Base-by-base conservation (phyloP, 1,284 basidiomycete species). In the Butyriboletus appendiculatus region DNA sequence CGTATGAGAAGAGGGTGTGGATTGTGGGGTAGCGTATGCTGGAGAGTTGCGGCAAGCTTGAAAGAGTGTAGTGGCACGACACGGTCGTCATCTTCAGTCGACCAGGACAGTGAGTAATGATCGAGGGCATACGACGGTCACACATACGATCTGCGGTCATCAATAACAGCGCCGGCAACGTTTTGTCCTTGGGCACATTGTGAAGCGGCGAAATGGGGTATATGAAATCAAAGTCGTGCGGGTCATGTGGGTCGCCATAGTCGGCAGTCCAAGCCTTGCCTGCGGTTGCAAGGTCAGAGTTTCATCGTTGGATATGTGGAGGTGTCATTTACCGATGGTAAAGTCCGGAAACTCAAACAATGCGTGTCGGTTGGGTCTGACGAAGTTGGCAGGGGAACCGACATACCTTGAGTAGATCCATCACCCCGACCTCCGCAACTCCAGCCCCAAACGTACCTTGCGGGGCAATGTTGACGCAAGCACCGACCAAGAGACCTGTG, bases 141-240 rank as follows among this genome's bases (percentile, higher is more conserved):
- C 32, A 77, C 86, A 57, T 66, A 90, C 86, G 90, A 67, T 92
- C 91, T 18, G 87, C 90, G 9, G 90, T 92, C 61, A 89, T 72
- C 22, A 93, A 74, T 57, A 93, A 70, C 22, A 78, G 76, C 0
- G 91, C 84, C 1, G 91, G 91, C 35, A 90, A 74, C 1, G 76
- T 70, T 63, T 76, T 84, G 62, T 85, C 75, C 33, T 73, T 75
- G 37, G 84, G 79, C 16, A 92, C 76, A 59, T 88, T 92, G 69
- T 93, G 90, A 41, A 92, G 61, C 0, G 91, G 90, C 14, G 90
- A 92, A 57, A 89, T 81, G 1, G 85, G 85, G 64, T 84, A 78
- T 62, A 93, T 89, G 72, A 90, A 92, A 72, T 93, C 91, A 62
- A 93, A 93, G 61, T 90, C 89, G 16, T 85, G 75, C 3, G 88